Evolutionary conservation across 2,329 filamentous ascomycete species (phyloP).

Genomic region (Cordyceps militaris): DNA sequence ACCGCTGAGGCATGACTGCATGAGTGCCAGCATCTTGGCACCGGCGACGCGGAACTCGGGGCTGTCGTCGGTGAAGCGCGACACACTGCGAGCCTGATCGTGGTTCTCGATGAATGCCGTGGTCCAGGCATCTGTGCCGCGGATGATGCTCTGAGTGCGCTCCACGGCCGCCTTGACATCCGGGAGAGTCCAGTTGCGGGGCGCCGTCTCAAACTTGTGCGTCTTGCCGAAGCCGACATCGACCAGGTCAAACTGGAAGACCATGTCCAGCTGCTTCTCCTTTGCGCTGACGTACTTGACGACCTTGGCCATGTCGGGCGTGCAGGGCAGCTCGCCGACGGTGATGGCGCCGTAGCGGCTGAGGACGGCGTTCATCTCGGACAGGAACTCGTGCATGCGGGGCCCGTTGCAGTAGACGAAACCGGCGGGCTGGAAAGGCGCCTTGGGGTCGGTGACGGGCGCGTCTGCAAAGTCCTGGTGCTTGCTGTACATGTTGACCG

Average conservation of each 20-base stretch:
- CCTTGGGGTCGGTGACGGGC: conserved; percentile 40
- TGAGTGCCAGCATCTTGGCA: conserved; percentile 52
- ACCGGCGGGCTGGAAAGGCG: conserved; percentile 44
- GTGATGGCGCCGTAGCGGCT: conserved; percentile 59
- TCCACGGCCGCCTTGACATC: conserved; percentile 41
- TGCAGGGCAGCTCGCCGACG: conserved; percentile 61
- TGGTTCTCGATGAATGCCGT: conserved; percentile 60
- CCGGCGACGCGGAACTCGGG: conserved; percentile 40
- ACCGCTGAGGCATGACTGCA: conserved; percentile 46
- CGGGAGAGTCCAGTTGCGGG: conserved; percentile 37
- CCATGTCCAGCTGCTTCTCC: conserved; percentile 59
- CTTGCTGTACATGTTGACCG: conserved; percentile 68
- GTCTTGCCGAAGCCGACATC: conserved; percentile 49
- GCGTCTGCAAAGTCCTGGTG: conserved; percentile 51
- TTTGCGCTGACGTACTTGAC: conserved; percentile 52
- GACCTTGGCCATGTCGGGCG: conserved; percentile 50
- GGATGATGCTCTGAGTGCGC: conserved; percentile 45
- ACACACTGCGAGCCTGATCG: conserved; percentile 53
- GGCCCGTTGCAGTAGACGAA: conserved; percentile 61
- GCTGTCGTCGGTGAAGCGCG: conserved; percentile 44
- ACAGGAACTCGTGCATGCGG: conserved; percentile 59
- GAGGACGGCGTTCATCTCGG: conserved; percentile 58
- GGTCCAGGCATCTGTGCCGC: conserved; percentile 53
- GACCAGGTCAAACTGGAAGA: conserved; percentile 61
- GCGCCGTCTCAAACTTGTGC: conserved; percentile 45